Percentiles rank a stretch among this genome's conserved stretches.
phyloP scores from a whole-genome alignment of 2,329 filamentous ascomycete genomes.

The Cladosporium sp. region DNA sequence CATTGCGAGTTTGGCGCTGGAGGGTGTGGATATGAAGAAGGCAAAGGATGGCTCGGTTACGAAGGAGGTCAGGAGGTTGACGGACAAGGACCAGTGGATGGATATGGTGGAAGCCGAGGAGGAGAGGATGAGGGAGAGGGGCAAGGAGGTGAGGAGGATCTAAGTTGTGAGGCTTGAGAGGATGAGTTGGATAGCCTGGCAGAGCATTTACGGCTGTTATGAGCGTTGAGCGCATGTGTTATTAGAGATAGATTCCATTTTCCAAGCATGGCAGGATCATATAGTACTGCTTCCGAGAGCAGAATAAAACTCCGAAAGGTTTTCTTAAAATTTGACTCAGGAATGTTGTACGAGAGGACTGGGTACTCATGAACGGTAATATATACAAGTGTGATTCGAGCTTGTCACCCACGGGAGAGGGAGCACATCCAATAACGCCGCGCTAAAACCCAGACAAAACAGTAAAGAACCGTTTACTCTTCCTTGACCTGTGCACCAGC shows the following conservation, averaged over 20 bases:
- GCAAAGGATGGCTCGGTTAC: slow-evolving; percentile 71
- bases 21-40: slow-evolving; percentile 69
- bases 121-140: slow-evolving; percentile 49
- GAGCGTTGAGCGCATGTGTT: slow-evolving; percentile 7
- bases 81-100: slow-evolving; percentile 89
- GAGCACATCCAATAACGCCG: not conserved
- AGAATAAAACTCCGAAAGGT: too few species aligned
- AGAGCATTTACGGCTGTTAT: too few species aligned
- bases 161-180: slow-evolving; percentile 21
- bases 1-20: slow-evolving; percentile 73
- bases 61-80: slow-evolving; percentile 79
- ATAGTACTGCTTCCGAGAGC: too few species aligned
- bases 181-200: not conserved
- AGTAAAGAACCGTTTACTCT: not conserved
- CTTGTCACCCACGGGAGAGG: not conserved
- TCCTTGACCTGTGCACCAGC: slow-evolving; percentile 6
- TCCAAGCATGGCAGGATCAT: not conserved
- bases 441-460: slow-evolving; percentile 2
- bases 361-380: not conserved
- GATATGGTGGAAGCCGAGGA: slow-evolving; percentile 83
- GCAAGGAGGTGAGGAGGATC: slow-evolving; percentile 28
- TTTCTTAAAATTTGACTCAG: too few species aligned
- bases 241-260: not conserved
- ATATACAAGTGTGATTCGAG: not conserved
- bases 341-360: too few species aligned